These are phyloP conservation scores for Heterotrichella gracilis DNA, from an alignment of 352 stramenopile genomes.

Conservation along the genomic window DNA sequence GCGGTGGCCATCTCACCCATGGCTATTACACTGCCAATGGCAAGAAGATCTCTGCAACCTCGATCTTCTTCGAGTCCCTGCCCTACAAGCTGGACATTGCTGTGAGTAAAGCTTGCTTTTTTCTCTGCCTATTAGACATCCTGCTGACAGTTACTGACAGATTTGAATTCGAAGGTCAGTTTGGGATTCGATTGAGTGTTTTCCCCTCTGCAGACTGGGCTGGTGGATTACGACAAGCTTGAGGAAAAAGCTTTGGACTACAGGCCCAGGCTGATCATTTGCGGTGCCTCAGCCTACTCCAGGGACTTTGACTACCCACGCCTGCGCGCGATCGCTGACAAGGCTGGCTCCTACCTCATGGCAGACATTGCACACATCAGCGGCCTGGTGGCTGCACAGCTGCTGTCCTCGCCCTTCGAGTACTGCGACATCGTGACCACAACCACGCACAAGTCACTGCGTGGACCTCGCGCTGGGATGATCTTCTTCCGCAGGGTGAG, in stretches of 20 bases:
- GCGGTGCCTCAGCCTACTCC: conserved; percentile 76
- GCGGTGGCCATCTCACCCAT: conserved; percentile 86
- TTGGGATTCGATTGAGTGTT: too few relatives aligned
- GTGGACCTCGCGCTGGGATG: conserved; percentile 77
- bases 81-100: conserved; percentile 76
- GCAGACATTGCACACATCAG: conserved; percentile 98
- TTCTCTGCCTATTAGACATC: too few relatives aligned
- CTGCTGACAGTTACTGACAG: too few relatives aligned
- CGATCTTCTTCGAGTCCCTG: conserved; percentile 94
- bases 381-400: conserved; percentile 68
- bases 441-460: conserved; percentile 92
- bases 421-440: conserved; percentile 95
- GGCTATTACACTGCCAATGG: conserved; percentile 75
- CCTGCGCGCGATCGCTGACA: conserved; percentile 84
- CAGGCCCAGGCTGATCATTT: conserved; percentile 84
- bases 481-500: conserved; percentile 91
- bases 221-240: conserved; percentile 85
- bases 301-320: conserved; percentile 85
- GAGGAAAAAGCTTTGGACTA: conserved; percentile 61
- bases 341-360: conserved; percentile 77
- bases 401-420: conserved; percentile 68
- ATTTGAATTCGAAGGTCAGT: too few relatives aligned
- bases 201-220: conserved; percentile 58
- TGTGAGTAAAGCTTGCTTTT: too few relatives aligned
- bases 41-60: conserved; percentile 91